Conservation (phyloP, 257 asterid species). For the Lavandula angustifolia region DNA sequence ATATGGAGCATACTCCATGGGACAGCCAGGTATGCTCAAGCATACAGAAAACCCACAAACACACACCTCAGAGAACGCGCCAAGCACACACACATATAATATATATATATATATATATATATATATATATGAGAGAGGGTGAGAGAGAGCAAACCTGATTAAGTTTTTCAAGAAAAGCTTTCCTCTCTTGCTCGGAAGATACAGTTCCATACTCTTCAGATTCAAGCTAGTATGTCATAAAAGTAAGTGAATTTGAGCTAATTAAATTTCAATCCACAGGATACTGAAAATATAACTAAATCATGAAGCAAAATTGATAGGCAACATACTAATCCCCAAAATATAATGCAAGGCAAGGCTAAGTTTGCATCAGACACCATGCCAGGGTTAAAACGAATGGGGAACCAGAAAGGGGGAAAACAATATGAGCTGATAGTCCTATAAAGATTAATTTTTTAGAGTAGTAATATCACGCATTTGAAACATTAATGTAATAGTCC, state of each 20-base stretch:
- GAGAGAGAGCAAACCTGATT: constrained; percentile 66
- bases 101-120: neutral
- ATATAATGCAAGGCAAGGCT: constrained; percentile 18
- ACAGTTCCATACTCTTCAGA: constrained; percentile 77
- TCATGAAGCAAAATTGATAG: constrained; percentile 6
- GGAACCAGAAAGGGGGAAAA: too few species aligned
- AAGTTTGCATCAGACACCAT: constrained; percentile 15
- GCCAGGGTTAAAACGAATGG: constrained; percentile 1
- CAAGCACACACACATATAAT: neutral
- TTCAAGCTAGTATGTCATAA: constrained; percentile 57
- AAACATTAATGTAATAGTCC: neutral
- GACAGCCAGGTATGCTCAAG: neutral
- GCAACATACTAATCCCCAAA: constrained; percentile 1
- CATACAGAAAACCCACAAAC: too few species aligned
- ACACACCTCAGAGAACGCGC: too few species aligned
- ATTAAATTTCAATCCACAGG: neutral
- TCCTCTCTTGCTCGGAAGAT: constrained; percentile 75
- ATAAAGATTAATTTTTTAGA: constrained; percentile 9
- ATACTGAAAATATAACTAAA: constrained; percentile 19
- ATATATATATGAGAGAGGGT: constrained; percentile 21
- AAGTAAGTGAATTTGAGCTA: constrained; percentile 25
- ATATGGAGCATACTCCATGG: constrained; percentile 9
- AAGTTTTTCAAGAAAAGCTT: constrained; percentile 80
- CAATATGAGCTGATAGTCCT: constrained; percentile 10
- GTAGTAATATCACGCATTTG: constrained; percentile 15